A percentile compares a stretch with the other conserved stretches of the same genome.
phyloP scores from a whole-genome alignment of 1,284 basidiomycete species.

The Pseudomicrostroma phylloplanum region DNA sequence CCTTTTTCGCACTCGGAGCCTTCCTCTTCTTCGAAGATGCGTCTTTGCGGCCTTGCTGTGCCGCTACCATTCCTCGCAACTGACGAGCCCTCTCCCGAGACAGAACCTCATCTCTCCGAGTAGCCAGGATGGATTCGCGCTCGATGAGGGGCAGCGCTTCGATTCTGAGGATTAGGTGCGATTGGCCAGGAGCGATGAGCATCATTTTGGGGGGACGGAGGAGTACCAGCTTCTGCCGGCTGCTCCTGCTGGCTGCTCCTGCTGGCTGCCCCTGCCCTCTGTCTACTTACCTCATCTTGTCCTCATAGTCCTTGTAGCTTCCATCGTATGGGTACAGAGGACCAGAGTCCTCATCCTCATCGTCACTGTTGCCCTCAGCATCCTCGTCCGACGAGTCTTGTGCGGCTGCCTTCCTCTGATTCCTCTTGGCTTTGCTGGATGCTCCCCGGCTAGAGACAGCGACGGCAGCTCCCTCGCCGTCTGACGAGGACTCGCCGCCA shows the following conservation, averaged over 20 bases:
- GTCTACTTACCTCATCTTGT: neutral
- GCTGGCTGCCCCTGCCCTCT: too few relatives aligned
- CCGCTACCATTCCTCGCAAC: slow-evolving; percentile 2
- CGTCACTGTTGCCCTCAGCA: neutral
- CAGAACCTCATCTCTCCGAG: neutral
- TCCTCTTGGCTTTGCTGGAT: too few relatives aligned
- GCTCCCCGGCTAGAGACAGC: neutral
- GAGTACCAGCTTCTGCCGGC: too few relatives aligned
- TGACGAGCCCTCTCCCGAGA: neutral
- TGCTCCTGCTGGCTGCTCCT: too few relatives aligned
- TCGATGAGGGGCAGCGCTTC: slow-evolving; percentile 3
- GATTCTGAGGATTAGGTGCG: neutral
- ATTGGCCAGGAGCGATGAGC: neutral
- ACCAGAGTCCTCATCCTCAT: neutral
- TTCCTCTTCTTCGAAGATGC: neutral
- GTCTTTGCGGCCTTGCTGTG: slow-evolving; percentile 1
- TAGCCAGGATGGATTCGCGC: neutral
- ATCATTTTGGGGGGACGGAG: neutral
- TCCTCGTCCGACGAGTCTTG: neutral
- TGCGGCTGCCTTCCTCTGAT: neutral
- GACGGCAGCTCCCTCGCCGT: neutral
- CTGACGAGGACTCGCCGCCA: neutral
- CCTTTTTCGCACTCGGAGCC: neutral
- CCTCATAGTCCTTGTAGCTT: neutral
- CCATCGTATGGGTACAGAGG: neutral